Evolutionary conservation across 768 basidiomycete genomes (phyloP).

Genomic region (Tephrocybe sp.): DNA sequence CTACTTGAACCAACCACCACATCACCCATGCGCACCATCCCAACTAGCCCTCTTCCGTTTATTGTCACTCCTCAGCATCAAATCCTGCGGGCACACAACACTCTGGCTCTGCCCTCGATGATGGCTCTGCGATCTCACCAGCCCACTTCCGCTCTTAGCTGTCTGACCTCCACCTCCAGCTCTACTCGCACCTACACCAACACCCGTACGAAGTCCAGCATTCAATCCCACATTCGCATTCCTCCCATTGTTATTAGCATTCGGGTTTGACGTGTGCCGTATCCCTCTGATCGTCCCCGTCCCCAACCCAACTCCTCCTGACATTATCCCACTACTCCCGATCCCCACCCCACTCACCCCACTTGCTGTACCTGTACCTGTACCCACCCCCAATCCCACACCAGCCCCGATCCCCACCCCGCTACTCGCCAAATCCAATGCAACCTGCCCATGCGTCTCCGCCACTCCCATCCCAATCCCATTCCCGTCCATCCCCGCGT

Average conservation of each 20-base stretch:
- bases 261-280: no score
- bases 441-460: conserved; percentile 14
- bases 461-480: conserved; percentile 9
- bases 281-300: no score
- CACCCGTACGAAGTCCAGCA: conserved; percentile 7
- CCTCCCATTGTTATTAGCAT: no score
- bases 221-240: no score
- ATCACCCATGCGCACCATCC: conserved; percentile 32
- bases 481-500: not conserved
- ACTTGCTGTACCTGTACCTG: conserved; percentile 7
- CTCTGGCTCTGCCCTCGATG: conserved; percentile 46
- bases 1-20: not conserved
- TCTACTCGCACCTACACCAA: conserved; percentile 2
- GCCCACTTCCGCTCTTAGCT: not conserved
- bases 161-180: conserved; percentile 2
- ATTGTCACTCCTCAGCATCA: conserved; percentile 28
- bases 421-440: no score
- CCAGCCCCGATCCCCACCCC: no score
- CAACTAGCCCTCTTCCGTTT: conserved; percentile 45
- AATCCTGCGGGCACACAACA: conserved; percentile 39
- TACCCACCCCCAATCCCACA: not conserved
- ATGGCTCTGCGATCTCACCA: conserved; percentile 27
- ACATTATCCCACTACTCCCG: no score
- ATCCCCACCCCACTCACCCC: no score
- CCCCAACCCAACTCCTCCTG: no score